Evolutionary conservation across 495 filamentous ascomycete species (phyloP), one percentile per base, ranked within the genome.

Genomic region (Paragyromitra xinjiangensis): DNA sequence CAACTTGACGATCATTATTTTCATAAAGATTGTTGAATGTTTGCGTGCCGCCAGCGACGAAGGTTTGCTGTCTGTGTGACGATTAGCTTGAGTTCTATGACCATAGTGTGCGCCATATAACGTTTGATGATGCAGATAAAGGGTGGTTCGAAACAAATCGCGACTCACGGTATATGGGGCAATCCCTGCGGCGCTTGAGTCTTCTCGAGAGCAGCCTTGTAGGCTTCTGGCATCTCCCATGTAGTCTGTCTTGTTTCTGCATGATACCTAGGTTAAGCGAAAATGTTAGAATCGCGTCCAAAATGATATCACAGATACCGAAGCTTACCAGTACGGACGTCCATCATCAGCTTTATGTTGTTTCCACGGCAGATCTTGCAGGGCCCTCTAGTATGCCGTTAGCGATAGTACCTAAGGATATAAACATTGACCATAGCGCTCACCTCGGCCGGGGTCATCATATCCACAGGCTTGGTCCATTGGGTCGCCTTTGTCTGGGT

Each of bases 201-300:
- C 78, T 84, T 81, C 82, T 91, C 85, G 83, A 91, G 84, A 81
- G 93, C 87, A 83, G 89, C 84, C 80, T 92, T 93, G 85, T 94
- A 94, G 66, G 87, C 90, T 58, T 93, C 92, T 66, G 95, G 95
- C 88, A 97, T 96, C 71, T 94, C 91, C 95, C 95, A 99, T 63
- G 92, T 92, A 84, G 93, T 98, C 85, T 93, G 88, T 85, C 95
- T 95, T 48, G 90, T 95, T 82, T 97, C 92, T 2, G 90, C 92
- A 83, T 98, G 93, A 83, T 92, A 90, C 81, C 81, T 83, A 55
- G 40, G 64, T 64, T 44, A 62, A 75, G 42, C 12, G 1, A 2
- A 34, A 14, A 69, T 40, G 50, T 77, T 73, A 74, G 51, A 50
- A 70, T 67, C 71, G 78, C 62, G 74, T 77, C 19, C 4, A 59